phyloP scores from a whole-genome alignment of 2,329 filamentous ascomycete genomes.

The Lojkania enalia region DNA sequence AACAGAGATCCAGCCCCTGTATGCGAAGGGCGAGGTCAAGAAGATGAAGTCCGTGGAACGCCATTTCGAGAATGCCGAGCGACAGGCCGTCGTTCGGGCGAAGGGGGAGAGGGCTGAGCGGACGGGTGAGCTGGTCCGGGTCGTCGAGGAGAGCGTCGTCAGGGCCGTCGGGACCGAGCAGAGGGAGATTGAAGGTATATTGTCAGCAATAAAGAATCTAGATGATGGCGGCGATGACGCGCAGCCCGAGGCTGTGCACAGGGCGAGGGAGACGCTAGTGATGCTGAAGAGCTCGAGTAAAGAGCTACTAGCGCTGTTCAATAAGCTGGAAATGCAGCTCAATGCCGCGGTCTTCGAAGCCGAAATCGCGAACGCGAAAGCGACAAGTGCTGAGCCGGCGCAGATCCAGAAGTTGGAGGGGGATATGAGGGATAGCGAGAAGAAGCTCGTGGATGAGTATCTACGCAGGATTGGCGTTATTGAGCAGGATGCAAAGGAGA shows the following conservation, averaged over 20 bases:
- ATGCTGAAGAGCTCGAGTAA: conserved; percentile 46
- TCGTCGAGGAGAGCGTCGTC: conserved; percentile 56
- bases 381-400: conserved; percentile 48
- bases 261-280: conserved; percentile 30
- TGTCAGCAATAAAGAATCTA: conserved; percentile 46
- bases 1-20: conserved; percentile 56
- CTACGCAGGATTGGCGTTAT: conserved; percentile 45
- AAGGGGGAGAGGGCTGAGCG: conserved; percentile 54
- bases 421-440: conserved; percentile 38
- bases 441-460: conserved; percentile 39
- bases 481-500: conserved; percentile 38
- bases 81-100: conserved; percentile 53
- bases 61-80: conserved; percentile 55
- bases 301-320: conserved; percentile 49
- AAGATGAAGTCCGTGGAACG: conserved; percentile 53
- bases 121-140: conserved; percentile 54
- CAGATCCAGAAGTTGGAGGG: conserved; percentile 44
- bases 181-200: conserved; percentile 53
- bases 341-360: conserved; percentile 58
- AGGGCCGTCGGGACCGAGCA: conserved; percentile 57
- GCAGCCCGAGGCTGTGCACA: conserved; percentile 25
- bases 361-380: conserved; percentile 57
- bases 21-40: conserved; percentile 55
- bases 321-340: conserved; percentile 53
- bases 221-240: conserved; percentile 41